Percentiles rank a stretch among this genome's conserved stretches.
These are phyloP conservation scores for Aeschynomene evenia DNA, from an alignment of 306 rosid species.

Conservation along the genomic window DNA sequence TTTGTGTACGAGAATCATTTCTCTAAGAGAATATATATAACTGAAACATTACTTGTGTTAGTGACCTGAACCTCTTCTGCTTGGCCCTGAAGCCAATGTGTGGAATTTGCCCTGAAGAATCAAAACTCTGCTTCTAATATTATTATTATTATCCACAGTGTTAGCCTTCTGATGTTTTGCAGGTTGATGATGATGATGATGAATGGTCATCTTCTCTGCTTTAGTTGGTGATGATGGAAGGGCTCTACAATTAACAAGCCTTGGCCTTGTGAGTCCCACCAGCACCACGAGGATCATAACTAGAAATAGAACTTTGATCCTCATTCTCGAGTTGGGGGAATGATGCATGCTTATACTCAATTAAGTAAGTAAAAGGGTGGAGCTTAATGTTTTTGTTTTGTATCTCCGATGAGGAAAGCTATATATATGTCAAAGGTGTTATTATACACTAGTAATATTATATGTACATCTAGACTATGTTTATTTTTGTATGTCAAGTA, in stretches of 20 bases:
- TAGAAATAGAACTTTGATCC: conserved; percentile 30
- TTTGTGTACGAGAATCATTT: too few species aligned
- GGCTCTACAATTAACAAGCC: conserved; percentile 38
- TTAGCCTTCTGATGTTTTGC: conserved; percentile 17
- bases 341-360: conserved; percentile 23
- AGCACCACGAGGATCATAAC: conserved; percentile 33
- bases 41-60: conserved; percentile 35
- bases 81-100: conserved; percentile 76
- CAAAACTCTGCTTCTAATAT: conserved; percentile 26
- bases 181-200: conserved; percentile 7
- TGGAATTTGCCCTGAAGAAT: conserved; percentile 28
- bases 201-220: not conserved
- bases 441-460: too few species aligned
- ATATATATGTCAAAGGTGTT: not conserved
- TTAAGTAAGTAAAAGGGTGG: conserved; percentile 47
- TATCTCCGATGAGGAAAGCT: conserved; percentile 46
- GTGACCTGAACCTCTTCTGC: conserved; percentile 87
- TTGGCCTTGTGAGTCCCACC: conserved; percentile 28
- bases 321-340: conserved; percentile 40
- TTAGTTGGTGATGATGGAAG: conserved; percentile 34
- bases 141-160: not conserved
- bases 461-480: too few species aligned
- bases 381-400: conserved; percentile 48
- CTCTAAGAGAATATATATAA: too few species aligned
- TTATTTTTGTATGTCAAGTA: too few species aligned